Base-by-base conservation (phyloP, 257 asterid genomes). In the Penstemon davidsonii region DNA sequence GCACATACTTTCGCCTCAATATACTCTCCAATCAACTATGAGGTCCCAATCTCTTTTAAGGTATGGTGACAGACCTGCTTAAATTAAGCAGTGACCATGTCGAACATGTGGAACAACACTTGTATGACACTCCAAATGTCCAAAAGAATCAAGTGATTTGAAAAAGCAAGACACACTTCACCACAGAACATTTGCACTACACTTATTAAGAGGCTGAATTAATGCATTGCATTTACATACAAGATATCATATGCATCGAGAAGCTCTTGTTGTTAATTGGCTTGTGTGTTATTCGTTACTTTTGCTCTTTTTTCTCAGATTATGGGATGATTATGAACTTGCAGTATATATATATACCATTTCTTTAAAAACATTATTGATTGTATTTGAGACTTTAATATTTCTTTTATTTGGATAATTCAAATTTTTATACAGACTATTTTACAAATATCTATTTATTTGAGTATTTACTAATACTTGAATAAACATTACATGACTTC, bases 91-190 rank as follows among this genome's bases (percentile, higher is more conserved):
- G 15, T 56, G 15, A 56, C n/a, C 39, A 56, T 56, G 62, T 56
- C 62, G 42, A 56, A 56, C 62, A 56, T 8, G 38, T 56, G 62
- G 43, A 41, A 56, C 43, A 36, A 55, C 39, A 46, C 54, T 9
- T 1, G 54, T 49, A 11, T 49, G 54, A 49, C 11, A 7, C 54
- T 49, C 54, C 15, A 10, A 9, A 15, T 49, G n/a, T 10, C 54
- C 54, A 49, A 5, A 53, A 53, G 15, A 53, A 53, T 25, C 33
- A 25, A 25, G 33, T 25, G 33, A 53, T n/a, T 13, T 53, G 33
- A 15, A 15, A 53, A 4, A 2, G 5, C 2, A 53, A 15, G 15
- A 53, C 38, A 53, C 6, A 53, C 6, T 53, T 1, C 10, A 53
- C 13, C 38, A 53, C 56, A 51, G 6, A 33, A 33, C 33, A 33